Evolutionary conservation across 1,284 basidiomycete genomes (phyloP), one percentile per base, ranked within the genome.

Genomic region (Coriolopsis trogii): DNA sequence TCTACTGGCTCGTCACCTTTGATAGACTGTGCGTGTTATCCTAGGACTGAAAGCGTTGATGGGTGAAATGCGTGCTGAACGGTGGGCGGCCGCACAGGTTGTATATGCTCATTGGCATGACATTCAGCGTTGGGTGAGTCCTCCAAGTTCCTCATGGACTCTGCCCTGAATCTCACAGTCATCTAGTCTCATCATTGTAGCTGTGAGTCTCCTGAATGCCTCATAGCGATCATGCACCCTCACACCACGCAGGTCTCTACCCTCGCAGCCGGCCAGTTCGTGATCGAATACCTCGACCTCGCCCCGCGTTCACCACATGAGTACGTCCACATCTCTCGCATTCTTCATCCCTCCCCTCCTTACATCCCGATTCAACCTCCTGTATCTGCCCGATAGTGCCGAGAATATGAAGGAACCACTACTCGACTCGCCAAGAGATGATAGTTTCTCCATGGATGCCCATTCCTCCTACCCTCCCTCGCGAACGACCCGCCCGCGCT

Each of bases 61-160:
- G n/a, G n/a, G n/a, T n/a, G n/a, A n/a, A 29, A 40, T 36, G 51
- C 38, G 23, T 45, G 40, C 41, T 58, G 39, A 54, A 30, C 48
- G 38, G 33, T 39, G 26, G 6, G 31, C 16, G 31, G 26, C 15
- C 18, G 41, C 34, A 12, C 50, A 87, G 85, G 54, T 67, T 79
- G 51, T 89, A 89, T 63, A 88, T 89, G 85, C 75, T 89, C 15
- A 71, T 84, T 51, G 77, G 81, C 13, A 88, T 88, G 85, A 79
- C 83, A 20, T 81, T 85, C 58, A 80, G 85, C 51, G 52, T 81
- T 23, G 79, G 82, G 85, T 87, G 63, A 69, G 85, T 71, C n/a
- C 16, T 2, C 18, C n/a, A n/a, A 15, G 24, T 23, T 16, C 18
- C 28, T 12, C 20, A n/a, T 5, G 12, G 25, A 37, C 25, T 24